These are phyloP conservation scores for Lactarius sp. DNA, from an alignment of 768 basidiomycete species.

Conservation along the genomic window DNA sequence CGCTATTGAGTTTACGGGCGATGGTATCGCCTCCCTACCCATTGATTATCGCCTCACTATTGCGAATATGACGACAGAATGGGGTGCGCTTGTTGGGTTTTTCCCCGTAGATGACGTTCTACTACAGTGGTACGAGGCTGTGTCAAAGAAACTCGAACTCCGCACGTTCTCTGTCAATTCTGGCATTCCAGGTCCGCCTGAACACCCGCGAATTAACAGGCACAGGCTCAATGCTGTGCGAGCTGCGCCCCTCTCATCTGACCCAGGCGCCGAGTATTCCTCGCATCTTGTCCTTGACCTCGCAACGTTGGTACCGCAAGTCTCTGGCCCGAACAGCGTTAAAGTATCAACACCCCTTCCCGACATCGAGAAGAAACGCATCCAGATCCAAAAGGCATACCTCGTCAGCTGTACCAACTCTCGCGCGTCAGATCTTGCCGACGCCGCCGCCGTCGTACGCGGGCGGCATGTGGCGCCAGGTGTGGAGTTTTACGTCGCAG, in stretches of 20 bases:
- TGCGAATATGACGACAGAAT: slow-evolving; percentile 99
- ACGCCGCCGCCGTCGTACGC: slow-evolving; percentile 85
- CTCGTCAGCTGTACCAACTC: slow-evolving; percentile 98
- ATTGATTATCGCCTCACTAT: slow-evolving; percentile 95
- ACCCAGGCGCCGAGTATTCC: slow-evolving; percentile 73
- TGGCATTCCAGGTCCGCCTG: slow-evolving; percentile 61
- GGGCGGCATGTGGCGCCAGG: slow-evolving; percentile 77
- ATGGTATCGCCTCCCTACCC: slow-evolving; percentile 69
- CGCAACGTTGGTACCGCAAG: slow-evolving; percentile 89
- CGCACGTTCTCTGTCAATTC: slow-evolving; percentile 60
- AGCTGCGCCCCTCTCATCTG: slow-evolving; percentile 52
- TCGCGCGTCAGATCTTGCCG: slow-evolving; percentile 88
- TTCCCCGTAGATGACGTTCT: slow-evolving; percentile 88
- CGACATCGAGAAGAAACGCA: slow-evolving; percentile 61
- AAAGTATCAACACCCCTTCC: slow-evolving; percentile 94
- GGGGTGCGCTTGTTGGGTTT: slow-evolving; percentile 94
- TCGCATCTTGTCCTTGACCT: slow-evolving; percentile 89
- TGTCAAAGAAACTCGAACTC: slow-evolving; percentile 66
- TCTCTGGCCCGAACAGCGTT: slow-evolving; percentile 97
- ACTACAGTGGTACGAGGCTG: slow-evolving; percentile 78
- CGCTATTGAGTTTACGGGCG: slow-evolving; percentile 93
- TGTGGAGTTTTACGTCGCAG: slow-evolving; percentile 97
- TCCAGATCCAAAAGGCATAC: slow-evolving; percentile 94
- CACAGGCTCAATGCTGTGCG: slow-evolving; percentile 63
- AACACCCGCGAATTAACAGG: slow-evolving; percentile 84